Percentiles rank a stretch among this genome's conserved stretches.
Evolutionary conservation across 257 asterid genomes (phyloP).

Genomic region (Vinca minor): DNA sequence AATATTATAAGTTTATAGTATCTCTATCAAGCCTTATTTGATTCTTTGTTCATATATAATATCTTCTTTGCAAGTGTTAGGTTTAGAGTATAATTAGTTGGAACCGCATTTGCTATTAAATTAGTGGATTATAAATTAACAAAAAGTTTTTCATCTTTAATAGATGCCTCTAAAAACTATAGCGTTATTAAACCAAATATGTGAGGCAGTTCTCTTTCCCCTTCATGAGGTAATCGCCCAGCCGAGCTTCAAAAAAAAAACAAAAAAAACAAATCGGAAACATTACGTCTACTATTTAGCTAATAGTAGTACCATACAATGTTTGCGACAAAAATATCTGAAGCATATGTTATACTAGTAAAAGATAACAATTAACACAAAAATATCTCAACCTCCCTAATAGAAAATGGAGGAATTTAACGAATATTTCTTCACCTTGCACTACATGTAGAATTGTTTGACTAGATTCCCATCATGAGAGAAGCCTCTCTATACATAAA

Average conservation of each 20-base stretch:
- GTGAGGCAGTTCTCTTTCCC: too few relatives aligned
- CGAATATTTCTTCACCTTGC: too few relatives aligned
- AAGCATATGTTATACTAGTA: background rate
- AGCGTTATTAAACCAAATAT: too few relatives aligned
- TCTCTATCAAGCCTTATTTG: slow-evolving; percentile 14
- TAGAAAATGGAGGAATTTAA: too few relatives aligned
- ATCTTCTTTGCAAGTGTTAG: too few relatives aligned
- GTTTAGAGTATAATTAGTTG: slow-evolving; percentile 10
- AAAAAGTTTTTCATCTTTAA: slow-evolving; percentile 5
- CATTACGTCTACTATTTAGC: background rate
- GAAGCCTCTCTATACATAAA: too few relatives aligned
- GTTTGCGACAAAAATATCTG: background rate
- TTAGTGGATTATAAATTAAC: slow-evolving; percentile 1
- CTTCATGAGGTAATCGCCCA: too few relatives aligned
- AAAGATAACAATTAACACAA: slow-evolving; percentile 1
- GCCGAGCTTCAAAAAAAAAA: too few relatives aligned
- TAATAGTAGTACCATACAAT: background rate
- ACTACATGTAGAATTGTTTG: too few relatives aligned
- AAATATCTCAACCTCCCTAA: too few relatives aligned
- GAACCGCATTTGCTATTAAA: slow-evolving; percentile 11
- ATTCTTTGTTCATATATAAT: slow-evolving; percentile 8
- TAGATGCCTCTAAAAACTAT: background rate
- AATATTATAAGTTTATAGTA: too few relatives aligned
- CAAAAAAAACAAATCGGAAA: background rate
- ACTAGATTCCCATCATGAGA: too few relatives aligned